Evolutionary conservation across 2,329 filamentous ascomycete genomes (phyloP).

Genomic region (Claviceps arundinis): DNA sequence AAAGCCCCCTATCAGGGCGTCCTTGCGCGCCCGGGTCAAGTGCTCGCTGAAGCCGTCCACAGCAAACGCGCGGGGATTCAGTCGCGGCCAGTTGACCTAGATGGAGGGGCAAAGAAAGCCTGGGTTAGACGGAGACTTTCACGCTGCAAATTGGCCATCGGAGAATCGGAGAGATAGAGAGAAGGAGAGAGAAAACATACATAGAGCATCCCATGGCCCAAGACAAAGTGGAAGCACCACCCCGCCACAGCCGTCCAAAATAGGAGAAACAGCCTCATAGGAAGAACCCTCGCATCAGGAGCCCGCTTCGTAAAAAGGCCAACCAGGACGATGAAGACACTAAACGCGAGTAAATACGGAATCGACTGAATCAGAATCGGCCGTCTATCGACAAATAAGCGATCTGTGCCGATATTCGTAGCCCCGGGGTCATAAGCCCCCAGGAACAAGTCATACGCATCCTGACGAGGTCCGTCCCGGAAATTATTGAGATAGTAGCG

Average conservation of each 20-base stretch:
- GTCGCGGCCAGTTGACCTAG: conserved; percentile 95
- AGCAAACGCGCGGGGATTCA: conserved; percentile 79
- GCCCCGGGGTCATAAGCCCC: conserved; percentile 69
- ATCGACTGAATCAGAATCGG: conserved; percentile 86
- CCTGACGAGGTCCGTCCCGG: conserved; percentile 81
- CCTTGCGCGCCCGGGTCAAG: conserved; percentile 67
- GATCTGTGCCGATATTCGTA: conserved; percentile 54
- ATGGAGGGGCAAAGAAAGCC: neutral
- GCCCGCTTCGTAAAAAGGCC: conserved; percentile 58
- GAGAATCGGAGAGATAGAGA: neutral
- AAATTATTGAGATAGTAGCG: conserved; percentile 94
- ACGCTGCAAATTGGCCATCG: neutral
- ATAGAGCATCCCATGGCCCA: conserved; percentile 79
- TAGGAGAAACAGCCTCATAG: conserved; percentile 68
- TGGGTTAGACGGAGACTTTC: neutral
- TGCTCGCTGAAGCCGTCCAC: conserved; percentile 82
- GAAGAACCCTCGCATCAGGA: conserved; percentile 64
- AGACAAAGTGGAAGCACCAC: conserved; percentile 67
- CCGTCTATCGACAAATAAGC: conserved; percentile 72
- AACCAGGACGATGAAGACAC: conserved; percentile 69
- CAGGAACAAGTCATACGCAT: conserved; percentile 89
- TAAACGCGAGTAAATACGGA: conserved; percentile 79
- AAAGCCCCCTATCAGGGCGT: conserved; percentile 65
- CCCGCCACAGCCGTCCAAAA: conserved; percentile 59
- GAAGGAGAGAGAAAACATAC: conserved; percentile 43